Evolutionary conservation across 1,284 basidiomycete genomes (phyloP), one percentile per base, ranked within the genome.

Genomic region (Sporisorium exsertum): DNA sequence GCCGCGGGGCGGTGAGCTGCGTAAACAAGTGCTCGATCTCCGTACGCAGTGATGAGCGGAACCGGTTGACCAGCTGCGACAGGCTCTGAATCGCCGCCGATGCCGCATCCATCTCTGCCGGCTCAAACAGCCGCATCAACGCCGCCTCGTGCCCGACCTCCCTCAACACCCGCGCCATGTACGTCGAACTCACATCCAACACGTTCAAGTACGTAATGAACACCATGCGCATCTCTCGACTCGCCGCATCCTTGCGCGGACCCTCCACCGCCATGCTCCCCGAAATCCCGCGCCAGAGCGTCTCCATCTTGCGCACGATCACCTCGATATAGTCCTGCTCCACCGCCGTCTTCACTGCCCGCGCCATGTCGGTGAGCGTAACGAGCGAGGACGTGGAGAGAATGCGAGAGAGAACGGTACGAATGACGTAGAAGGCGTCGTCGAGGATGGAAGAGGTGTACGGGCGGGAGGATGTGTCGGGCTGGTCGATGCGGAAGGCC

Each of bases 1-100:
- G 86, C 64, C 92, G 91, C 0, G 95, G 94, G 26, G 94, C 89
- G 63, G 95, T 89, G 10, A 97, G 88, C 82, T 97, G 94, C 74
- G 94, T 95, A 88, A 98, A 98, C 24, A 98, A 88, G 80, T 95
- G 94, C 77, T 98, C 96, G 45, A 97, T 88, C 37, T 95, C 94
- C 12, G 90, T 88, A 91, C 95, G 84, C 2, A 70, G 24, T 29
- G 55, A 66, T 10, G 58, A 79, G 1, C 52, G 57, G 49, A 71
- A 70, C 22, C 64, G 73, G n/a, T 61, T 53, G 24, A 72, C 73
- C 1, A 70, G 53, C 18, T 40, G 40, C 3, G 49, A 57, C 5
- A 77, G 45, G 12, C 65, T 55, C 7, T 59, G 43, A 3, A 76
- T 52, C 22, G 59, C 51, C 9, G 64, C 54, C n/a, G 32, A 50